phyloP scores from a whole-genome alignment of 306 rosid species.

The Castanea mollissima region DNA sequence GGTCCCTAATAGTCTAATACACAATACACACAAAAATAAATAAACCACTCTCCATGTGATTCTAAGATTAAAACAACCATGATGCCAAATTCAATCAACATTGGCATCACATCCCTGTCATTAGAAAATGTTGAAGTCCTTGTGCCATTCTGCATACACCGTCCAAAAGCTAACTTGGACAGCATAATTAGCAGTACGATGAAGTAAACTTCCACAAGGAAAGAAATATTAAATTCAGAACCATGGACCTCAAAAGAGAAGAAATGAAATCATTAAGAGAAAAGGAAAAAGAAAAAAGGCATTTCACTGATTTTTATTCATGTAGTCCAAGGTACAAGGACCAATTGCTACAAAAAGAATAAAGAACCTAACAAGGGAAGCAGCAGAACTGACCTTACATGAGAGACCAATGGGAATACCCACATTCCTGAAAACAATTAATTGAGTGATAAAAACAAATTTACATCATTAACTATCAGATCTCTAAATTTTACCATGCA shows the following conservation, averaged over 20 bases:
- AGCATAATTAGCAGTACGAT: too few species aligned
- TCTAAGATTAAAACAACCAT: too few species aligned
- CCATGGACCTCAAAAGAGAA: too few species aligned
- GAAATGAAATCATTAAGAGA: background rate
- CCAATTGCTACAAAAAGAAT: constrained; percentile 68
- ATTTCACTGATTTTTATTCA: constrained; percentile 56
- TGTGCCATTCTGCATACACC: too few species aligned
- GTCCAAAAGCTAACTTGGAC: too few species aligned
- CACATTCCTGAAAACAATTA: constrained; percentile 46
- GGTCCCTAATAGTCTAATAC: too few species aligned
- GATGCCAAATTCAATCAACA: too few species aligned
- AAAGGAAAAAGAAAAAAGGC: constrained; percentile 2
- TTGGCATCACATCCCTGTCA: too few species aligned
- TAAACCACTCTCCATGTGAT: too few species aligned
- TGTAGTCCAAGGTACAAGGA: constrained; percentile 61
- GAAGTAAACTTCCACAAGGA: background rate
- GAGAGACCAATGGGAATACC: constrained; percentile 38
- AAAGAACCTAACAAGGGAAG: constrained; percentile 55
- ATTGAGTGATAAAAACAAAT: constrained; percentile 45
- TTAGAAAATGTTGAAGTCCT: too few species aligned
- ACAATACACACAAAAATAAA: too few species aligned
- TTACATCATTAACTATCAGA: constrained; percentile 57
- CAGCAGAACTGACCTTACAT: constrained; percentile 43
- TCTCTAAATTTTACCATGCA: constrained; percentile 50
- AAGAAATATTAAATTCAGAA: background rate